These are phyloP conservation scores for Yamadazyma siamensis DNA, from an alignment of 1,139 yeast genomes.

Conservation along the genomic window DNA sequence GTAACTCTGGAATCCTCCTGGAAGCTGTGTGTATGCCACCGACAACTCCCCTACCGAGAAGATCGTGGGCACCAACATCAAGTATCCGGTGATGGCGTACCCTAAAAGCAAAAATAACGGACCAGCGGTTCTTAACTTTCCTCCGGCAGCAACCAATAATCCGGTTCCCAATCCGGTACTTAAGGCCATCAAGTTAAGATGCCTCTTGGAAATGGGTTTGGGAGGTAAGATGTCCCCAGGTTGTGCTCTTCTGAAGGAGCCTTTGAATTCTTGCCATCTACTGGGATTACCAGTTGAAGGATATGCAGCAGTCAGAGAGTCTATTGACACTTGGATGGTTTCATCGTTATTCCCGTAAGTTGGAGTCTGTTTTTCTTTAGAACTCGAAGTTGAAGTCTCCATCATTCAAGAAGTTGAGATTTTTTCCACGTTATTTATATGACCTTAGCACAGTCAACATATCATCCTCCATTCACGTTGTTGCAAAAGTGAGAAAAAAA, in stretches of 20 bases:
- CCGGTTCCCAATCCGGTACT: constrained; percentile 39
- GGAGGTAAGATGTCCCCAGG: constrained; percentile 14
- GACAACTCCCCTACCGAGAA: constrained; percentile 34
- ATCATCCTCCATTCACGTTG: no score
- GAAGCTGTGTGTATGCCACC: constrained; percentile 28
- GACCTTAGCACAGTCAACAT: no score
- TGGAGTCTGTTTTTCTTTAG: constrained; percentile 6
- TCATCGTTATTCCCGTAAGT: constrained; percentile 8
- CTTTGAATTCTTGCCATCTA: constrained; percentile 14
- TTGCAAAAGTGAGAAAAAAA: no score
- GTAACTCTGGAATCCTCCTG: constrained; percentile 36
- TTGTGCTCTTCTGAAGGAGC: constrained; percentile 17
- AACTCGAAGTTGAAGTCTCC: constrained; percentile 3
- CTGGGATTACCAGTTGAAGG: neutral
- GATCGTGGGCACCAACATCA: constrained; percentile 36
- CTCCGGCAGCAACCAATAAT: constrained; percentile 34
- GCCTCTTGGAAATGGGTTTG: constrained; percentile 20
- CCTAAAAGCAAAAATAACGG: constrained; percentile 33
- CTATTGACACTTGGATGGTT: constrained; percentile 7
- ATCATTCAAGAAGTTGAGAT: neutral
- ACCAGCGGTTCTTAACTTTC: constrained; percentile 31
- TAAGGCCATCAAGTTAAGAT: constrained; percentile 31
- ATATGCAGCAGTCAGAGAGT: constrained; percentile 1
- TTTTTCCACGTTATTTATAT: no score
- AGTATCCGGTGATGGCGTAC: constrained; percentile 29